Base-by-base conservation (phyloP, 1,284 basidiomycete species). In the Malassezia japonica region DNA sequence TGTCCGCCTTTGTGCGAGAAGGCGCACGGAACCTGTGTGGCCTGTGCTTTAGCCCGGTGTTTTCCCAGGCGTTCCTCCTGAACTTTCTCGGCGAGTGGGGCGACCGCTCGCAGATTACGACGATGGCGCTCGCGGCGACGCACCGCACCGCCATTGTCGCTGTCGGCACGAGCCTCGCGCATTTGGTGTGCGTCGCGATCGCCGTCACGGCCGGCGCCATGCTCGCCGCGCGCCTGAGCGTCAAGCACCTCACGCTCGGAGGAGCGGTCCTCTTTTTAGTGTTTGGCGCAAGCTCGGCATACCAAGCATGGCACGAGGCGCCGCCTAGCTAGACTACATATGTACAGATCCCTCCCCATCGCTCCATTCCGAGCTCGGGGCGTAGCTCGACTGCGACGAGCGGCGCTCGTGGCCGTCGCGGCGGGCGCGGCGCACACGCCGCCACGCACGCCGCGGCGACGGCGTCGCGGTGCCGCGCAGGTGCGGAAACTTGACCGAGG, bases 71-170 rank as follows among this genome's bases (percentile, higher is more conserved):
- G 0, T 98, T 98, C 64, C 77, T 92, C 32, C 78, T 98, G 50
- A 96, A 92, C 0, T 98, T 98, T 75, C 78, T 98, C 10, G 94
- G 91, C 20, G 92, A 98, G 75, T 98, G 92, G 92, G 94, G 92
- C 1, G 94, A 98, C 75, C 78, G 92, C 37, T 90, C 86, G 68
- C 94, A 98, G 76, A 92, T 98, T 63, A 86, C 94, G 0, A 98
- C 92, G 0, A 95, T 98, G 60, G 91, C 89, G 2, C 78, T 98
- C 41, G 94, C 86, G 1, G 91, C 92, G 29, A 88, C 92, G 21
- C 88, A 96, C 13, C 47, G 46, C 24, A 37, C 41, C 21, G 20
- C 27, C 20, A 37, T 50, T 28, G 53, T 55, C 20, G 52, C 47
- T 6, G 33, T 55, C 29, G 39, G 41, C 39, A 54, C 51, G 28